Percentiles rank a stretch among this genome's conserved stretches.
Conservation (phyloP, 805 yeast genomes). For the Citeromyces nyonsensis region DNA sequence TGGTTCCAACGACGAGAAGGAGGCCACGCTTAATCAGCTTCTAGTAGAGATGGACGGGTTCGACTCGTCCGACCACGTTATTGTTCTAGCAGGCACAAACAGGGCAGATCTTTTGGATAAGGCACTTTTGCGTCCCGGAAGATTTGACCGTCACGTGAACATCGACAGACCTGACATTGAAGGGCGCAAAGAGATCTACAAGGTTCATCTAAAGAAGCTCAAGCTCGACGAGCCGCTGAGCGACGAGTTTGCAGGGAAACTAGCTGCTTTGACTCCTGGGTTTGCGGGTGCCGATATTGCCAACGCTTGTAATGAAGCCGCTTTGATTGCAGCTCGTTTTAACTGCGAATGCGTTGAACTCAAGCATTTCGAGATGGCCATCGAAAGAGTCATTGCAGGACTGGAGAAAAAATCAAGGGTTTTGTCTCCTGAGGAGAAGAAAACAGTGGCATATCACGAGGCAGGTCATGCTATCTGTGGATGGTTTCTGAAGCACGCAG, state of each 20-base stretch:
- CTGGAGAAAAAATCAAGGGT: constrained; percentile 74
- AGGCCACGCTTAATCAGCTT: constrained; percentile 81
- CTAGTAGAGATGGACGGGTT: constrained; percentile 96
- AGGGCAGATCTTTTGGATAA: constrained; percentile 83
- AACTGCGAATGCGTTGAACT: constrained; percentile 46
- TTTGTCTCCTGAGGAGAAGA: constrained; percentile 67
- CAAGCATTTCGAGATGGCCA: constrained; percentile 78
- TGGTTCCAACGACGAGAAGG: constrained; percentile 88
- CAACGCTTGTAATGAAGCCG: constrained; percentile 89
- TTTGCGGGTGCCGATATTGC: constrained; percentile 96
- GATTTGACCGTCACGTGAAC: constrained; percentile 82
- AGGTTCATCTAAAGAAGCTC: constrained; percentile 59
- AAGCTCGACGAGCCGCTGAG: constrained; percentile 28
- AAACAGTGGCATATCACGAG: constrained; percentile 84
- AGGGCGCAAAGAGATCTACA: constrained; percentile 78
- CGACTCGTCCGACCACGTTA: constrained; percentile 76
- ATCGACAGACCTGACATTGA: constrained; percentile 81
- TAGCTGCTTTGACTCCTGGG: constrained; percentile 89
- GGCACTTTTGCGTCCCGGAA: constrained; percentile 86
- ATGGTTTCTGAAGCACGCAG: constrained; percentile 80
- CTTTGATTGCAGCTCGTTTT: constrained; percentile 78
- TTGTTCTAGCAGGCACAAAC: constrained; percentile 90
- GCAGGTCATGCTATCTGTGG: constrained; percentile 97
- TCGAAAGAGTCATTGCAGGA: constrained; percentile 93
- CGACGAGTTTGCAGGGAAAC: constrained; percentile 60